phyloP scores from a whole-genome alignment of 345 rosid genomes.

The Dipteronia sinensis region DNA sequence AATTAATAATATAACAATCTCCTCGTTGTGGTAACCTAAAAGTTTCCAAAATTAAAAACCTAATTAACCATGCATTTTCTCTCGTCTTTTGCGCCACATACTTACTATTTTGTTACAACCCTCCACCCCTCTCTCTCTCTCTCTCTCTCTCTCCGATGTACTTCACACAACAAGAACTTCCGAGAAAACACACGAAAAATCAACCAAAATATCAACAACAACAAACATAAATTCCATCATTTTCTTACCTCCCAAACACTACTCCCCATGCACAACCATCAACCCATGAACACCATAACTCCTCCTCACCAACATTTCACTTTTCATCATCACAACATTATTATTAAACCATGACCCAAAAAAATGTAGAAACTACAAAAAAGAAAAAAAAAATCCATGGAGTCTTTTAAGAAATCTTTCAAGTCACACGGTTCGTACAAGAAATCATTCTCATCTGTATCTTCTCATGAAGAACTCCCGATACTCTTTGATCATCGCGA shows the following conservation, averaged over 20 bases:
- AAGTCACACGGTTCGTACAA: slow-evolving; percentile 45
- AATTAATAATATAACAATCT: no score
- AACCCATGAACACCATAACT: not conserved
- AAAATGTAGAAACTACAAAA: not conserved
- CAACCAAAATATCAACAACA: not conserved
- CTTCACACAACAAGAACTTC: not conserved
- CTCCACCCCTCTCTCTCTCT: not conserved
- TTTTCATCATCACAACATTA: not conserved
- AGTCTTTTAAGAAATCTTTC: slow-evolving; percentile 52
- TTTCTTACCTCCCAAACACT: slow-evolving; percentile 10
- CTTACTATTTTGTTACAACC: not conserved
- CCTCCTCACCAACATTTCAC: not conserved
- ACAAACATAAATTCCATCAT: not conserved
- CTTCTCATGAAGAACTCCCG: slow-evolving; percentile 48
- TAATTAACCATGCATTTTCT: slow-evolving; percentile 12
- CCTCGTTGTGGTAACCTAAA: not conserved
- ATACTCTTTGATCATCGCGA: slow-evolving; percentile 44
- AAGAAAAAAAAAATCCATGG: slow-evolving; percentile 12
- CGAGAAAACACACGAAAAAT: not conserved
- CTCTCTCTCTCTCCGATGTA: not conserved
- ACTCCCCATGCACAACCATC: not conserved
- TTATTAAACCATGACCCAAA: not conserved
- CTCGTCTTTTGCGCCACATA: slow-evolving; percentile 13
- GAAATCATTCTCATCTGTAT: slow-evolving; percentile 16
- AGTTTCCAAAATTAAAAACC: not conserved